Conservation (phyloP, 2,329 filamentous ascomycete species). For the Curvularia sp. region DNA sequence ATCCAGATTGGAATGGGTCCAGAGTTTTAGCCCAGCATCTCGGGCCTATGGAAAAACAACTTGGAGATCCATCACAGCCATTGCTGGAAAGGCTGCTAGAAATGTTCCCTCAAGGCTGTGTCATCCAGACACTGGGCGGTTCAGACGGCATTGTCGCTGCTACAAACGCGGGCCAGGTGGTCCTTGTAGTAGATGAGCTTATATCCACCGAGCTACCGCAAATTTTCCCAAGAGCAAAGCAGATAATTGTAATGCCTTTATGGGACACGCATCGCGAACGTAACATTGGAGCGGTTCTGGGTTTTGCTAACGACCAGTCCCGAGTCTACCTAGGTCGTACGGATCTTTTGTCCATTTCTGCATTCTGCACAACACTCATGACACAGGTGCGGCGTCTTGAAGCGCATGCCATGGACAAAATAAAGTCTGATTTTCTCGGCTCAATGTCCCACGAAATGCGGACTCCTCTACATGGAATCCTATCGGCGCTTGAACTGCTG, state of each 20-base stretch:
- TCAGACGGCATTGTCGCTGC: constrained; percentile 10
- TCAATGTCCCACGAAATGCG: constrained; percentile 18
- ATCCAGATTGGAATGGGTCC: constrained; percentile 16
- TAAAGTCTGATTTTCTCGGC: constrained; percentile 17
- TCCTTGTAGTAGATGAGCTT: constrained; percentile 2
- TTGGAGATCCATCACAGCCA: neutral
- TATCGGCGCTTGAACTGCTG: constrained; percentile 13
- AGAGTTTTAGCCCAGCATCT: constrained; percentile 12
- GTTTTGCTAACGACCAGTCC: constrained; percentile 12
- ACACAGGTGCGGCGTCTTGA: constrained; percentile 16
- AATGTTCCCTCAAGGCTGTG: constrained; percentile 9
- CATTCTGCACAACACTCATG: constrained; percentile 17
- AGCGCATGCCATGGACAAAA: constrained; percentile 17
- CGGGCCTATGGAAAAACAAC: constrained; percentile 1
- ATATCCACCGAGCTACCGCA: constrained; percentile 8
- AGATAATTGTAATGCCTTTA: constrained; percentile 14
- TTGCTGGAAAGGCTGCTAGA: constrained; percentile 4
- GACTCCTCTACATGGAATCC: constrained; percentile 13
- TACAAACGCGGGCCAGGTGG: constrained; percentile 4
- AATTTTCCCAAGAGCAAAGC: constrained; percentile 4
- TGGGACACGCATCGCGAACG: constrained; percentile 16
- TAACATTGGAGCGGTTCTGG: constrained; percentile 14
- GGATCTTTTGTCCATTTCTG: constrained; percentile 15
- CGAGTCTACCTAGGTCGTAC: constrained; percentile 13
- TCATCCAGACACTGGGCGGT: constrained; percentile 9